These are phyloP conservation scores for Annulohypoxylon truncatum DNA, from an alignment of 2,329 filamentous ascomycete genomes.

Conservation along the genomic window DNA sequence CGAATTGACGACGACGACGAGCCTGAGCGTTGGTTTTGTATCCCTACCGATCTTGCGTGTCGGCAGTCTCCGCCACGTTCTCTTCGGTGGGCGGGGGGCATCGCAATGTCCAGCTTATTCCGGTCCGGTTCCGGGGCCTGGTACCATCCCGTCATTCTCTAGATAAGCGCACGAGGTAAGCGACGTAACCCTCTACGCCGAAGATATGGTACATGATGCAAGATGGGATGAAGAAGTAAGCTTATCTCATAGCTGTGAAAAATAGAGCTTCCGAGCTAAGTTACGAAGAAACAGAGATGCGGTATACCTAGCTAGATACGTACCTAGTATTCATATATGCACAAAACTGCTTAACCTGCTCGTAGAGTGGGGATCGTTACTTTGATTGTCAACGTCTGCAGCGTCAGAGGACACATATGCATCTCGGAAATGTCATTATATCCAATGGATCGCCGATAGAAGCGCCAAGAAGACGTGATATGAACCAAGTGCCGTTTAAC, in stretches of 20 bases:
- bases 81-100: not conserved
- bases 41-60: not conserved
- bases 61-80: constrained; percentile 4
- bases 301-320: not conserved
- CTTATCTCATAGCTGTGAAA: not conserved
- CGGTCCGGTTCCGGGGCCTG: not conserved
- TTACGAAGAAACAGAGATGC: not conserved
- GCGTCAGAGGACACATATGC: not conserved
- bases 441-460: not conserved
- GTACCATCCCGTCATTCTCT: not conserved
- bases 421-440: not conserved
- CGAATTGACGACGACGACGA: not conserved
- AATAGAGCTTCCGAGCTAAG: not conserved
- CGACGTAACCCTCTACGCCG: not conserved
- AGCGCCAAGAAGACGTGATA: constrained; percentile 1
- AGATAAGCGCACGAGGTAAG: not conserved
- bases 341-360: not conserved
- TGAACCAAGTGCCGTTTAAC: not conserved
- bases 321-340: not conserved
- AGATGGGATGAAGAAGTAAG: not conserved
- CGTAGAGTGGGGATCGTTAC: not conserved
- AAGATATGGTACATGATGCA: not conserved
- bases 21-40: not conserved
- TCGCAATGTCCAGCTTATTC: constrained; percentile 5
- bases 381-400: not conserved